These are phyloP conservation scores for Epichloe typhina DNA, from an alignment of 2,329 filamentous ascomycete species.

Conservation along the genomic window DNA sequence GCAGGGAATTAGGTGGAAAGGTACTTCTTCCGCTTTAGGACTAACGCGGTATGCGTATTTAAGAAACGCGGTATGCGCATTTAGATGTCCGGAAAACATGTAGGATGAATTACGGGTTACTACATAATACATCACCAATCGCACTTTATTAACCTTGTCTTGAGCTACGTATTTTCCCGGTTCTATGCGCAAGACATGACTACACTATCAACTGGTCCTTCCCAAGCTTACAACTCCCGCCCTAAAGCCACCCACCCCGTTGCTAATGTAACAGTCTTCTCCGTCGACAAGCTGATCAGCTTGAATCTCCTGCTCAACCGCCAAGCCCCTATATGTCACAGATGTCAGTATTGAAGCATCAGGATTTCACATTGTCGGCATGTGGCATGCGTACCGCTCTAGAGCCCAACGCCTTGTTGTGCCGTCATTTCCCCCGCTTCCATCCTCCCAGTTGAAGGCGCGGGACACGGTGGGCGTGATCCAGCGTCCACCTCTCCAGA, in stretches of 20 bases:
- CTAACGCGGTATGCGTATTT: too few species aligned
- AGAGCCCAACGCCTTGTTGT: constrained; percentile 78
- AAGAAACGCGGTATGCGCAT: too few species aligned
- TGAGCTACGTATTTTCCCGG: not conserved
- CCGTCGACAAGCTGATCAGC: constrained; percentile 49
- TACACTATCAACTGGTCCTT: not conserved
- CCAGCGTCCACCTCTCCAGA: constrained; percentile 62
- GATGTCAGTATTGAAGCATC: not conserved
- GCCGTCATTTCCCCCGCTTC: constrained; percentile 68
- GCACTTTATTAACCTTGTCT: not conserved
- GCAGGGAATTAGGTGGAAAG: too few species aligned
- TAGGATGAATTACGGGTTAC: too few species aligned
- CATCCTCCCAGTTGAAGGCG: constrained; percentile 22
- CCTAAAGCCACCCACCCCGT: constrained; percentile 70
- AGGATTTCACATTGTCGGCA: not conserved
- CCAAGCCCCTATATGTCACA: constrained; percentile 35
- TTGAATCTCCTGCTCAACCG: constrained; percentile 49
- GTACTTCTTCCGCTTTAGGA: too few species aligned
- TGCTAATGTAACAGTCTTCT: constrained; percentile 80
- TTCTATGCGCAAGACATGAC: not conserved
- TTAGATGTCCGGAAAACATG: too few species aligned
- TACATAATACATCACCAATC: too few species aligned
- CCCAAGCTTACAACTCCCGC: constrained; percentile 28
- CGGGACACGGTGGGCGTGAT: constrained; percentile 59
- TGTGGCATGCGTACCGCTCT: constrained; percentile 34